Base-by-base conservation (phyloP, 306 rosid genomes). In the Styphnolobium japonicum region DNA sequence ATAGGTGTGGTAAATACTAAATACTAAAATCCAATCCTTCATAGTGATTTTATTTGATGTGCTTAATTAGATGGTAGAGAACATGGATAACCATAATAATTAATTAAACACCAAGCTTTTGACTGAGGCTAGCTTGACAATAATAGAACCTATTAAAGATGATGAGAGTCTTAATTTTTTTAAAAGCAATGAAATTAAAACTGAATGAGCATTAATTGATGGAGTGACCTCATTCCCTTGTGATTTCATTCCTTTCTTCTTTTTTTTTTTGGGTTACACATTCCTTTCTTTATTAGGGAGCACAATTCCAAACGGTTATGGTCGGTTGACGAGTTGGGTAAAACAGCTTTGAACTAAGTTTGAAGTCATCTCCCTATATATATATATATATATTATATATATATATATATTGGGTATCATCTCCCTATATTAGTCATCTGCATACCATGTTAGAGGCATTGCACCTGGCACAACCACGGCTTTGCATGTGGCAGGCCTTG, bases 381-480 rank as follows among this genome's bases (percentile, higher is more conserved):
- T n/a, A n/a, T n/a, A n/a, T n/a, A n/a, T n/a, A n/a, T n/a, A n/a
- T n/a, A n/a, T n/a, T n/a, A n/a, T n/a, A n/a, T n/a, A n/a, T n/a
- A n/a, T n/a, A n/a, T n/a, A n/a, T n/a, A n/a, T n/a, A n/a, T n/a
- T n/a, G n/a, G n/a, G n/a, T n/a, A n/a, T n/a, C n/a, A 34, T 34
- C 73, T 31, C 10, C 40, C 46, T 55, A 60, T 34, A 69, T n/a
- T 61, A 80, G 79, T 80, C 73, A 86, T 81, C 84, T 55, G 49
- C 55, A 80, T 76, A 70, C 55, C 71, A 79, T 76, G 84, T 52
- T 84, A 76, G 84, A 73, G 68, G 80, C 91, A 71, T 27, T 86
- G 94, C 89, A 92, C 88, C 85, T 92, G 89, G 91, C 85, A 72
- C 58, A 40, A 85, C 89, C 82, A 37, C 2, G 53, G 83, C 73